These are phyloP conservation scores for Agastache rugosa DNA, from an alignment of 257 asterid species.

Conservation along the genomic window DNA sequence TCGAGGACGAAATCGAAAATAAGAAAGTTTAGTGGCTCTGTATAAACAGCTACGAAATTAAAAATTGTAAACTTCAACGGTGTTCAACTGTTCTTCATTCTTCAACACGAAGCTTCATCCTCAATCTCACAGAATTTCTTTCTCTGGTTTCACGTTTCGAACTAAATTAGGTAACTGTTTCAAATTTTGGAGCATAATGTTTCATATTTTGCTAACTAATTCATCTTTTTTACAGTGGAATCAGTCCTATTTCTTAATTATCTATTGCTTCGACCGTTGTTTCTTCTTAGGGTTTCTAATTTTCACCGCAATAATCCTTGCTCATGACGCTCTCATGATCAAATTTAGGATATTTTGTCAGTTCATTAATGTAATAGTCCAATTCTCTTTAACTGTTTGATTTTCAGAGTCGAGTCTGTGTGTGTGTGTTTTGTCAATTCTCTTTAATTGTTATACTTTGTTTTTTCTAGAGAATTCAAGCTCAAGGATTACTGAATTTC, in stretches of 20 bases:
- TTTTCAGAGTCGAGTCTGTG: not conserved
- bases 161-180: conserved; percentile 5
- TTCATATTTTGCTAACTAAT: not conserved
- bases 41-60: conserved; percentile 1
- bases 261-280: not conserved
- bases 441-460: not conserved
- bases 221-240: not conserved
- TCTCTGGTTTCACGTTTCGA: conserved; percentile 14
- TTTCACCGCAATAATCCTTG: not conserved
- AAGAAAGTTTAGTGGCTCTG: not conserved
- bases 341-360: not conserved
- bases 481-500: not conserved
- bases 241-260: not conserved
- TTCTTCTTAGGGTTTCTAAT: conserved; percentile 23
- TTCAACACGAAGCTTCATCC: conserved; percentile 32
- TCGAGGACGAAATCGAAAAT: conserved; percentile 1
- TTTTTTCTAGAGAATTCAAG: not conserved
- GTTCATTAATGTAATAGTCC: not conserved
- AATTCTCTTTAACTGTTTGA: not conserved
- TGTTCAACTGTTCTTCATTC: conserved; percentile 24
- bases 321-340: not conserved
- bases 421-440: not conserved
- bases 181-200: not conserved
- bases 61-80: not conserved
- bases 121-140: not conserved